Base-by-base conservation (phyloP, 2,329 filamentous ascomycete genomes). In the Zalaria obscura region DNA sequence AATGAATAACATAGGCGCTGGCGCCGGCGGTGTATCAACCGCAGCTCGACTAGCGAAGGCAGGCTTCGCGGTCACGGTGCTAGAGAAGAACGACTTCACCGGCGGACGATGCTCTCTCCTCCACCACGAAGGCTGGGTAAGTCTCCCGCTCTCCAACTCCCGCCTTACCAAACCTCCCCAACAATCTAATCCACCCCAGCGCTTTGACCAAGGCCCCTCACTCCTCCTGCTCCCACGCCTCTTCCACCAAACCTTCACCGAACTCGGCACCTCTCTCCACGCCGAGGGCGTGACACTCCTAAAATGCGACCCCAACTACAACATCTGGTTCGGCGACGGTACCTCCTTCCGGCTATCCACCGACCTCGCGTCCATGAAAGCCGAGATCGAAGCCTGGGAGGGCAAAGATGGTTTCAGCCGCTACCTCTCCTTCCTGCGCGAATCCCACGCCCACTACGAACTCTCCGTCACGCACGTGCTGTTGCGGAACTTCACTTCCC, bases 121-220 rank as follows among this genome's bases (percentile, higher is more conserved):
- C 32, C 63, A 73, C 40, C 63, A 73, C 44, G 62, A 73, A 38
- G 76, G 73, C 41, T 76, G 75, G 45, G 45, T 47, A 35, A 25
- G 43, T 40, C 26, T 11, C 26, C 31, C 18, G 33, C 5, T 27
- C 7, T 18, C 18, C 18, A 18, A 18, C 18, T 18, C 18, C 18
- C 18, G 18, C 18, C 18, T 18, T 18, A 18, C 18, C 18, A 18
- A 18, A 18, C 18, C 18, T 18, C 18, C 18, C 18, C 18, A 18
- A 18, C 18, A 18, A 8, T 18, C 37, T 43, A 27, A 39, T 18
- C 27, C 7, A 27, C 5, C 33, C 35, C 45, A 70, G 64, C 66
- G 82, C 43, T 86, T 86, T 62, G 82, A 87, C 53, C 80, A 85
- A 64, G 82, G 82, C 0, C 82, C 82, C 0, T 85, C 80, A 1